These are phyloP conservation scores for Nowakowskiella sp. DNA, from an alignment of 192 early-diverging fungal genomes.

Conservation along the genomic window DNA sequence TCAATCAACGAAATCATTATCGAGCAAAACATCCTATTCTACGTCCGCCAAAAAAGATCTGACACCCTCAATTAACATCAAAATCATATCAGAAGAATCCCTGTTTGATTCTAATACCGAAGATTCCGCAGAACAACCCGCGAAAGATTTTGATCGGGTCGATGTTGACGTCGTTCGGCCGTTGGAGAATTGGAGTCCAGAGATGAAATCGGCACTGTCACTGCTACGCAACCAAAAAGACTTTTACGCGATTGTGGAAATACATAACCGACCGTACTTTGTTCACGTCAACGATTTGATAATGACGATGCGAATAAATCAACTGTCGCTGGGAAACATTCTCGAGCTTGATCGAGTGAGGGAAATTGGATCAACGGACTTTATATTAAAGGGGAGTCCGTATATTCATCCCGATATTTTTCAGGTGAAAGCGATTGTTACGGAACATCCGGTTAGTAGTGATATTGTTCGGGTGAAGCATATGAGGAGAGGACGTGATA, in stretches of 20 bases:
- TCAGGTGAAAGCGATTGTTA: constrained; percentile 73
- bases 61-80: too few species aligned
- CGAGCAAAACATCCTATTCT: too few species aligned
- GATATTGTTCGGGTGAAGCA: constrained; percentile 25
- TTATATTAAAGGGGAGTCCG: constrained; percentile 77
- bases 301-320: constrained; percentile 70
- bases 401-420: constrained; percentile 66
- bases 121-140: too few species aligned
- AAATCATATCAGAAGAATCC: too few species aligned
- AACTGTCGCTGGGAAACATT: constrained; percentile 79
- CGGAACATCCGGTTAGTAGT: constrained; percentile 67
- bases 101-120: too few species aligned
- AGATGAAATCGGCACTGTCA: constrained; percentile 20
- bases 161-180: too few species aligned
- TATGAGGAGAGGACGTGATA: constrained; percentile 28
- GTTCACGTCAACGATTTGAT: constrained; percentile 85
- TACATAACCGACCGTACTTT: constrained; percentile 79
- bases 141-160: too few species aligned
- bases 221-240: constrained; percentile 20
- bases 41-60: too few species aligned
- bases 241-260: constrained; percentile 81
- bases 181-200: constrained; percentile 1
- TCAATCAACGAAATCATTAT: too few species aligned
- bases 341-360: constrained; percentile 76
- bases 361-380: constrained; percentile 79